Evolutionary conservation across 331 rosid species (phyloP), one percentile per base, ranked within the genome.

Genomic region (Quercus lobata): DNA sequence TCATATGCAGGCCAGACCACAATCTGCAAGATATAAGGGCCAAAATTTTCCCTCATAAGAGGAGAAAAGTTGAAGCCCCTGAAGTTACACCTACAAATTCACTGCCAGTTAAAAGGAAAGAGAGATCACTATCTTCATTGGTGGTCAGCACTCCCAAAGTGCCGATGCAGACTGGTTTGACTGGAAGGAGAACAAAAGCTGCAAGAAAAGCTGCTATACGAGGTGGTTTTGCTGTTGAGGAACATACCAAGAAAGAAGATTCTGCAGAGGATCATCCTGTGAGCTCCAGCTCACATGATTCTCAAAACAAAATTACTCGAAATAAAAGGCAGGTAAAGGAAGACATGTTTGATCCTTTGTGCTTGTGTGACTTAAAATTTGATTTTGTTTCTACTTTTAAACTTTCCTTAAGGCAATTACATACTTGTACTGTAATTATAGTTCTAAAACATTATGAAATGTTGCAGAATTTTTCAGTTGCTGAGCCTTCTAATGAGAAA

Each of bases 1-100:
- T 82, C 29, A 61, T 85, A 34, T 84, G 80, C 94, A 96, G 99
- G 97, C 97, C 98, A 63, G 99, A 96, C 88, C 98, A 96, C 86
- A 96, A 96, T 89, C 81, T 96, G 86, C 99, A 96, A 87, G 99
- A 96, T 83, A 88, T 96, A 66, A 92, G 97, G 83, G 87, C 91
- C 71, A 96, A 93, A 87, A 78, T 93, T 65, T 96, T 96, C 89
- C 99, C 99, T 69, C 76, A 83, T 17, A 90, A 79, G 71, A 75
- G 88, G 82, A 85, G 85, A 84, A 96, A 93, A 80, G 71, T 88
- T 49, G 57, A 78, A 77, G 89, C 90, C 55, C 92, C 90, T n/a
- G 91, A 91, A 82, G 91, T 83, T 85, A 72, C 86, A 35, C 80
- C 92, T 79, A 88, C 97, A 46, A 58, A 80, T 87, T 65, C 91